Conservation (phyloP, 441 rosid genomes). For the Rhodomyrtus psidioides region DNA sequence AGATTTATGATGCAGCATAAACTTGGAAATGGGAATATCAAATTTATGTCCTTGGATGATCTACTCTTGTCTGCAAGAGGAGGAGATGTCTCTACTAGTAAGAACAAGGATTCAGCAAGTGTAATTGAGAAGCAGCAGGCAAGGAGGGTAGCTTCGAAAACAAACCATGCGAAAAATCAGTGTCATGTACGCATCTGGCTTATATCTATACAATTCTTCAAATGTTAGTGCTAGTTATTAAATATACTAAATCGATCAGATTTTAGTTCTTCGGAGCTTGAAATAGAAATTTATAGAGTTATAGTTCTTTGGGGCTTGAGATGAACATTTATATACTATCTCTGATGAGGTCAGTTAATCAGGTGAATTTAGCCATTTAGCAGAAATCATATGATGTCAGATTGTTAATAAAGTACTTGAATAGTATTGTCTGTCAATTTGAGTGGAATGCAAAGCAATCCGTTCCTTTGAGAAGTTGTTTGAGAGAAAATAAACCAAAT, state of each 20-base stretch:
- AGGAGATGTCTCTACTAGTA: conserved; percentile 9
- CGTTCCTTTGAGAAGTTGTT: background rate
- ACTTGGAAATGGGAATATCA: conserved; percentile 23
- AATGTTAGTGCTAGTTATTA: background rate
- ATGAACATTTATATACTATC: background rate
- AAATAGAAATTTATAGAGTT: background rate
- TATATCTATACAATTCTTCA: background rate
- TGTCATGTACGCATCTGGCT: conserved; percentile 48
- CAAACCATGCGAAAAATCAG: conserved; percentile 24
- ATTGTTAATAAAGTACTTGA: background rate
- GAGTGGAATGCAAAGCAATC: background rate
- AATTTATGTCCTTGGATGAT: conserved; percentile 49
- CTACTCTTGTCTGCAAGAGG: conserved; percentile 45
- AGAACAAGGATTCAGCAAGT: conserved; percentile 2
- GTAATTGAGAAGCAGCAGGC: conserved; percentile 21
- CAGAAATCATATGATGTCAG: background rate
- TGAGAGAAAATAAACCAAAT: background rate
- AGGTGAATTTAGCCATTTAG: background rate
- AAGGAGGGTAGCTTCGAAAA: conserved; percentile 28
- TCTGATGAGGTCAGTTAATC: background rate
- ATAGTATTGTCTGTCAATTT: background rate
- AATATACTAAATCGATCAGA: background rate
- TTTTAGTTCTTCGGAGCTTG: background rate
- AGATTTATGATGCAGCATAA: conserved; percentile 32
- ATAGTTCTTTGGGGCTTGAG: background rate